phyloP scores from a whole-genome alignment of 768 basidiomycete species.

The Xerocomus potaroensis region DNA sequence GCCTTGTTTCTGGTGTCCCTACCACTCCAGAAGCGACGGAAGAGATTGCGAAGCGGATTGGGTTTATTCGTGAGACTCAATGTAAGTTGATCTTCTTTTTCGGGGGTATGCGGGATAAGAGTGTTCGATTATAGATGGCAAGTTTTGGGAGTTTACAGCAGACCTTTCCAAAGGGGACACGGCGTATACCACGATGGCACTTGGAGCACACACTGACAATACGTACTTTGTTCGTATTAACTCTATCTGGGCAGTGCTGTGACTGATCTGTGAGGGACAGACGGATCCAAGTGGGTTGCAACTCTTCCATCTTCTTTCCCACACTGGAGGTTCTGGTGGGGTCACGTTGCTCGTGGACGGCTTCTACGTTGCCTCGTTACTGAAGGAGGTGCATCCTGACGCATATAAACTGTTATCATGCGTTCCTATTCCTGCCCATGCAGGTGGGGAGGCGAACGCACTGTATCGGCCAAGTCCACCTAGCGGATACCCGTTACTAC shows the following conservation, averaged over 20 bases:
- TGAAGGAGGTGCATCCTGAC: conserved; percentile 68
- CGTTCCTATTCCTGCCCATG: conserved; percentile 75
- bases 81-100: conserved; percentile 33
- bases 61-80: conserved; percentile 86
- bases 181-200: conserved; percentile 85
- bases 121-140: conserved; percentile 64
- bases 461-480: conserved; percentile 56
- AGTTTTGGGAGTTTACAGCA: conserved; percentile 96
- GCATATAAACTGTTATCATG: conserved; percentile 66
- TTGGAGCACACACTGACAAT: conserved; percentile 81
- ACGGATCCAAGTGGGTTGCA: conserved; percentile 96
- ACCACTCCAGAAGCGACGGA: conserved; percentile 82
- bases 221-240: conserved; percentile 43
- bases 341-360: conserved; percentile 92
- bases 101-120: conserved; percentile 22
- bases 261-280: conserved; percentile 37
- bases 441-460: conserved; percentile 68
- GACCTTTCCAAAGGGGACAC: conserved; percentile 89
- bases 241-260: background rate
- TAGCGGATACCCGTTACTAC: conserved; percentile 65
- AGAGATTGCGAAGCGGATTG: conserved; percentile 67
- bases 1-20: conserved; percentile 79
- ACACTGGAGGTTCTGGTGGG: conserved; percentile 79
- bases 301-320: conserved; percentile 88
- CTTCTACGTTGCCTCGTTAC: conserved; percentile 82